Evolutionary conservation across 805 yeast genomes (phyloP).

Genomic region (Ogataea wickerhamii): DNA sequence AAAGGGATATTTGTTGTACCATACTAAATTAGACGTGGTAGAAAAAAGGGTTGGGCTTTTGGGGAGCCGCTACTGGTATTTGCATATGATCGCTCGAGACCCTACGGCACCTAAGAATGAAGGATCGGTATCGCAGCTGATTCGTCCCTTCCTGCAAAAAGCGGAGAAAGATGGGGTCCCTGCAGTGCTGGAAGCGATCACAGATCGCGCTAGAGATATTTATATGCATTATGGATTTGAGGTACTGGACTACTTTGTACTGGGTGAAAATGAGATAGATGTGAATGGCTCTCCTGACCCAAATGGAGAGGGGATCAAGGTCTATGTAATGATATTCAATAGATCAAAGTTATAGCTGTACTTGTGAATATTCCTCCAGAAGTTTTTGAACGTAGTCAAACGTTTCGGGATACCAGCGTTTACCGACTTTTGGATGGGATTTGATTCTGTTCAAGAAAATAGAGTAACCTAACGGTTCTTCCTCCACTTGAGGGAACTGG

Average conservation of each 20-base stretch:
- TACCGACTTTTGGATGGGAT: conserved; percentile 43
- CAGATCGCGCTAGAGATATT: conserved; percentile 2
- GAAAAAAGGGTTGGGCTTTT: conserved; percentile 1
- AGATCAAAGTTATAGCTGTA: conserved; percentile 3
- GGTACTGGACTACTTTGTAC: conserved; percentile 4
- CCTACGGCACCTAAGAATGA: conserved; percentile 3
- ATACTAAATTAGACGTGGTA: conserved; percentile 1
- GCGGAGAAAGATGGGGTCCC: conserved; percentile 1
- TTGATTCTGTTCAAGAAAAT: conserved; percentile 44
- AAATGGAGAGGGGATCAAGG: conserved; percentile 2
- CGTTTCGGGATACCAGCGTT: conserved; percentile 40
- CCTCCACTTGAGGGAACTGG: conserved; percentile 36
- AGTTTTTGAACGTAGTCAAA: conserved; percentile 31
- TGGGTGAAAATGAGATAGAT: conserved; percentile 3
- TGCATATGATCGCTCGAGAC: conserved; percentile 2
- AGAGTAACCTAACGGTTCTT: conserved; percentile 44
- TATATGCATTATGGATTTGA: conserved; percentile 3
- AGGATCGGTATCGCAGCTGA: conserved; percentile 3
- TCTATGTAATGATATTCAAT: conserved; percentile 2
- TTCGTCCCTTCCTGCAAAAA: conserved; percentile 1
- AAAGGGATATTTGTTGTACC: conserved; percentile 3
- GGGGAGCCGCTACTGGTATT: conserved; percentile 2
- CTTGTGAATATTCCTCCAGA: conserved; percentile 5
- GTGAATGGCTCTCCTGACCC: conserved; percentile 3
- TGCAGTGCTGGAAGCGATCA: conserved; percentile 3